Base-by-base conservation (phyloP, 2,329 filamentous ascomycete species). In the Aspergillus felis region DNA sequence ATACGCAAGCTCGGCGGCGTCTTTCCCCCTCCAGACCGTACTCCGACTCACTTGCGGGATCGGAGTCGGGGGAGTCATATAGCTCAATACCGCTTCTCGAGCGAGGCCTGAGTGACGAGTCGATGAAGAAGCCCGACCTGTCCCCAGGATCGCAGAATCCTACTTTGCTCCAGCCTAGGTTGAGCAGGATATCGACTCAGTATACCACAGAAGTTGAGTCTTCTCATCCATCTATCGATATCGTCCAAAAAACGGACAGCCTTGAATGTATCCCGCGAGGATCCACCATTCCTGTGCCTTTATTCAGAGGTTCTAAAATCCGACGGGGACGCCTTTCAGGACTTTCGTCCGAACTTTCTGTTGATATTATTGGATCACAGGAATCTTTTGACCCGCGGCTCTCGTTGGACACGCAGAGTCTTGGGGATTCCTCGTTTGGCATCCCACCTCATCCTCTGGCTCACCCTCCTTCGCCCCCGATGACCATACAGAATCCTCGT, bases 31-130 rank as follows among this genome's bases (percentile, higher is more conserved):
- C 68, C 28, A 67, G 72, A 17, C 67, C 73, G n/a, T 73, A 76
- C 47, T 74, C 74, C 9, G 73, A 73, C 47, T 78, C 77, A 2
- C 72, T 78, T 27, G 82, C 84, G 32, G 32, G 14, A 14, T 47
- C 44, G 10, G 84, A 83, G 56, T 92, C 90, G 0, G 82, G 85
- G 28, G 86, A 87, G 51, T 93, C 90, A 0, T 92, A 91, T 69
- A 87, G 84, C 42, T 92, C 90, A 0, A 86, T 87, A 35, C 90
- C 91, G 3, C 80, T 94, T 7, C 81, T 95, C 12, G 88, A 93
- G 59, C 84, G 89, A 51, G 89, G 83, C 6, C 60, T 78, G 50
- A 71, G 68, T 32, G 72, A 81, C 51, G 76, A 81, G 17, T 79
- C 78, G 1, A 81, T 81, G 78, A 79, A 77, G 59, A 78, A 76